A percentile compares a stretch with the other conserved stretches of the same genome.
Evolutionary conservation across 2,329 filamentous ascomycete genomes (phyloP).

Genomic region (Sclerotinia sclerotiorum): DNA sequence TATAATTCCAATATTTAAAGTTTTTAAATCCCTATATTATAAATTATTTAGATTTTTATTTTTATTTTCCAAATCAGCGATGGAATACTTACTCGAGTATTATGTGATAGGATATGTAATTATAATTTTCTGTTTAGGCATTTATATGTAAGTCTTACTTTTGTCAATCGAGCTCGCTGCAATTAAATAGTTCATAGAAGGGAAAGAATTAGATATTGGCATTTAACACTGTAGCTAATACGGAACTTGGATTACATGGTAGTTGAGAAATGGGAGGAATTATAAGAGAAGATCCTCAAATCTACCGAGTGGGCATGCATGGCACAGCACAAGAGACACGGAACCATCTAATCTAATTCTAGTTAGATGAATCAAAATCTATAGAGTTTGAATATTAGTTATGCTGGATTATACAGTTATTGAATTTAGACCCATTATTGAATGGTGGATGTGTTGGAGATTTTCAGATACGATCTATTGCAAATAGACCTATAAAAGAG

Average conservation of each 20-base stretch:
- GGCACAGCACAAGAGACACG: not conserved
- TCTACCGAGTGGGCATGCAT: too few species aligned
- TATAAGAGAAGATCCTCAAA: not conserved
- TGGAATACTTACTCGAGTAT: too few species aligned
- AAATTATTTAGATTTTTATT: too few species aligned
- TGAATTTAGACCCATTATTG: not conserved
- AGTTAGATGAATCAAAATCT: not conserved
- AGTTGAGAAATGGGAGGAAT: not conserved
- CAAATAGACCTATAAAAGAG: not conserved
- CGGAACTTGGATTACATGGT: not conserved
- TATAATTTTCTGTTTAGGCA: too few species aligned
- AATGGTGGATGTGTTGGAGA: not conserved
- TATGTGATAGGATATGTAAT: too few species aligned
- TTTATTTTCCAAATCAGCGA: too few species aligned
- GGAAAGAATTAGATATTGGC: not conserved
- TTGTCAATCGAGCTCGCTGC: not conserved
- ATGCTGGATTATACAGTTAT: not conserved
- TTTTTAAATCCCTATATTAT: too few species aligned
- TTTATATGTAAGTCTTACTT: not conserved
- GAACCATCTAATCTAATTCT: too few species aligned
- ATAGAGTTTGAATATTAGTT: accelerated
- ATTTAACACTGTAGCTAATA: accelerated
- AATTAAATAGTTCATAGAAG: not conserved
- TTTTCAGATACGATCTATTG: not conserved
- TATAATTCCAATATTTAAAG: too few species aligned